Evolutionary conservation across 225 moss, liverwort and hornwort genomes (phyloP).

Genomic region (Physcomitrellopsis africana): DNA sequence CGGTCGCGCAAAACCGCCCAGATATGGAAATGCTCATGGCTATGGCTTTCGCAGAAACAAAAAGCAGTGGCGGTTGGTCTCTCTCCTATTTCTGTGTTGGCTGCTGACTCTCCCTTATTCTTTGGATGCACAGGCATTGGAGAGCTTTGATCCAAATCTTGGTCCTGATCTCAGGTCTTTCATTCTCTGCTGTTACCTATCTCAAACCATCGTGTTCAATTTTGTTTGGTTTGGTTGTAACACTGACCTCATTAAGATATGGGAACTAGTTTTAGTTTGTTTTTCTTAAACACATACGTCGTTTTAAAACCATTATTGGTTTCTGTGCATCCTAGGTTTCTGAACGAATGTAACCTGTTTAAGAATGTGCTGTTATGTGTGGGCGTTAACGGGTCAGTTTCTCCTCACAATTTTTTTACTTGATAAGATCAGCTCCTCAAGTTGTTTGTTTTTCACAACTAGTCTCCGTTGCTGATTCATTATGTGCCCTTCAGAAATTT

Average conservation of each 20-base stretch:
- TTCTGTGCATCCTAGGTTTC: conserved; percentile 53
- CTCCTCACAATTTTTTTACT: conserved; percentile 42
- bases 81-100: conserved; percentile 98
- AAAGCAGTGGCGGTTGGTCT: conserved; percentile 87
- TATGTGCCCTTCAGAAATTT: conserved; percentile 25
- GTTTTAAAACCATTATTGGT: conserved; percentile 34
- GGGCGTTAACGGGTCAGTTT: conserved; percentile 61
- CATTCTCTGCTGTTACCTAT: conserved; percentile 13
- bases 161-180: conserved; percentile 90
- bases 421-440: conserved; percentile 22
- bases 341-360: conserved; percentile 57
- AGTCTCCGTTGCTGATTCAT: conserved; percentile 20
- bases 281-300: not conserved
- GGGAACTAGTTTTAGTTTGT: conserved; percentile 10
- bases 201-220: conserved; percentile 9
- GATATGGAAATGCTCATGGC: conserved; percentile 93
- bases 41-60: conserved; percentile 99
- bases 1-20: conserved; percentile 83
- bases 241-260: conserved; percentile 3
- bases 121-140: conserved; percentile 99
- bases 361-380: conserved; percentile 70
- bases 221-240: conserved; percentile 17
- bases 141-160: conserved; percentile 96
- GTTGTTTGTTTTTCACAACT: not conserved
- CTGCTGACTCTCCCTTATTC: conserved; percentile 99